phyloP scores from a whole-genome alignment of 495 filamentous ascomycete genomes.

The Xylaria curta region DNA sequence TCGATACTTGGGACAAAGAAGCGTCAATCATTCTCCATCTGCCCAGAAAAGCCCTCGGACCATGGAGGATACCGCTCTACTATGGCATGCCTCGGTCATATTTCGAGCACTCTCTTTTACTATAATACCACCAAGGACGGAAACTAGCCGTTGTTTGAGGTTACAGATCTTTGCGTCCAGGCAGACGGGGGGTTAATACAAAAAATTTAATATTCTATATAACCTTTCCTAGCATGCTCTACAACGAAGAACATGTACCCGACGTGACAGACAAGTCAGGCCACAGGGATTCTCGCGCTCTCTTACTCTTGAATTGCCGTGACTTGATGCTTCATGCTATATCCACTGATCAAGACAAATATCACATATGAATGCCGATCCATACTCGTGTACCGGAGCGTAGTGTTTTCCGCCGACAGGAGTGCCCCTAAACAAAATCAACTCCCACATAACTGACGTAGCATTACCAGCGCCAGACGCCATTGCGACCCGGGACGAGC shows the following conservation, averaged over 20 bases:
- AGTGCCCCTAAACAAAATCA: neutral
- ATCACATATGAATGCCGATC: neutral
- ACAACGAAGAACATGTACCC: neutral
- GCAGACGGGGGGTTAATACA: neutral
- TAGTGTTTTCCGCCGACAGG: neutral
- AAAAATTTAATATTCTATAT: constrained; percentile 1
- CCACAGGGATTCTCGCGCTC: neutral
- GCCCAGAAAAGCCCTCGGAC: neutral
- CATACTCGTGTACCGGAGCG: neutral
- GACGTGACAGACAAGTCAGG: neutral
- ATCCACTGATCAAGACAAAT: neutral
- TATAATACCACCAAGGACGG: neutral
- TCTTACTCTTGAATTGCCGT: neutral
- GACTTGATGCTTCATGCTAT: neutral
- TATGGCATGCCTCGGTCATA: neutral
- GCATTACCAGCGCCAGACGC: constrained; percentile 13
- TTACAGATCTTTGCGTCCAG: neutral
- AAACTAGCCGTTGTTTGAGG: neutral
- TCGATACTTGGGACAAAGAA: neutral
- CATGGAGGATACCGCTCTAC: neutral
- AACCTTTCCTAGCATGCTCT: neutral
- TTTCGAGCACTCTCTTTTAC: constrained; percentile 4
- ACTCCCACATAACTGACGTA: neutral
- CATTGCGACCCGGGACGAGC: neutral
- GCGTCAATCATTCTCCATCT: neutral